Percentiles rank a stretch among this genome's conserved stretches.
phyloP scores from a whole-genome alignment of 148 eudicot species.

The Cornus kousa region DNA sequence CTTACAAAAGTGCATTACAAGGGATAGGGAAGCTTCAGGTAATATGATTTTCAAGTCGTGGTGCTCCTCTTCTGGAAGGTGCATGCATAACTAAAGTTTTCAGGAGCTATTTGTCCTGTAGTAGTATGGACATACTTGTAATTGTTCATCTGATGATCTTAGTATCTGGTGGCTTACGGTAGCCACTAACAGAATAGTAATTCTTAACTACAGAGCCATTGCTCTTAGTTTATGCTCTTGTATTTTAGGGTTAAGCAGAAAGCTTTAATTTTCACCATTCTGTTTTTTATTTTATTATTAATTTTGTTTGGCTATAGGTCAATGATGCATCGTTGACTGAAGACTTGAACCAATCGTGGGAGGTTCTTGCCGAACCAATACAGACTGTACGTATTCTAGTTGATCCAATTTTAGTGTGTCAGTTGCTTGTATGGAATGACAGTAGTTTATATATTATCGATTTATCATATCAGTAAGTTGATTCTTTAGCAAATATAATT shows the following conservation, averaged over 20 bases:
- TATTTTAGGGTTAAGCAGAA: not conserved
- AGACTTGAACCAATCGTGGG: slow-evolving; percentile 87
- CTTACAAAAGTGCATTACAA: slow-evolving; percentile 74
- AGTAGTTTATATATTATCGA: too few relatives aligned
- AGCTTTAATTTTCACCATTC: not conserved
- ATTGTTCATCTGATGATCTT: not conserved
- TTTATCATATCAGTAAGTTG: not conserved
- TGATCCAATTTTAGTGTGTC: not conserved
- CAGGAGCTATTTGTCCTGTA: not conserved
- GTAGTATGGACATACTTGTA: not conserved
- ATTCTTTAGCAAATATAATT: not conserved
- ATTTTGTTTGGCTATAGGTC: slow-evolving; percentile 42
- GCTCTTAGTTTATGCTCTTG: not conserved
- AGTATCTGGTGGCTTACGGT: not conserved
- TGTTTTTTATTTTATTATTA: not conserved
- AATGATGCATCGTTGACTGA: slow-evolving; percentile 67
- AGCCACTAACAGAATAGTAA: not conserved
- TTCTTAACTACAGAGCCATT: not conserved
- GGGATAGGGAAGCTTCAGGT: slow-evolving; percentile 94
- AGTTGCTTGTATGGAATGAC: not conserved
- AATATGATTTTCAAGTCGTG: not conserved
- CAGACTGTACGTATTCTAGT: slow-evolving; percentile 67
- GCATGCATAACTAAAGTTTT: not conserved
- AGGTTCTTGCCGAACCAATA: slow-evolving; percentile 96
- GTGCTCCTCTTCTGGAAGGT: not conserved